Base-by-base conservation (phyloP, 2,329 filamentous ascomycete species). In the Epichloe amarillans region DNA sequence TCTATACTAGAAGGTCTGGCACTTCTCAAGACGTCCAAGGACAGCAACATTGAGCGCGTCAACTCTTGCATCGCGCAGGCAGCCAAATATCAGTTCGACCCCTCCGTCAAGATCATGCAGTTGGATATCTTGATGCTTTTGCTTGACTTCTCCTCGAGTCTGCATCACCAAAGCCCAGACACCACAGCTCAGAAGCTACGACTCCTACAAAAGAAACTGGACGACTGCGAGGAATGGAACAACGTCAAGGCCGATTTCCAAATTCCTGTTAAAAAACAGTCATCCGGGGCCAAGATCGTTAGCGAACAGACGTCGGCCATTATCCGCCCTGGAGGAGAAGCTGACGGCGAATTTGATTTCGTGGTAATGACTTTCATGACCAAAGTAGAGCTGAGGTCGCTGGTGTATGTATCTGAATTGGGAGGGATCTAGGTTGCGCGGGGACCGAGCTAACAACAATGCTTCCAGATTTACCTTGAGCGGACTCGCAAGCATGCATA, bases 41-140 rank as follows among this genome's bases (percentile, higher is more conserved):
- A 80, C 10, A 84, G 88, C 53, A 76, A 77, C 53, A 69, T 84
- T n/a, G 80, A 86, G 55, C 76, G 83, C 52, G 80, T 87, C 35
- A 84, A 88, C 58, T 74, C 77, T 43, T 86, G 85, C 49, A 77
- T 91, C 56, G 86, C 86, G n/a, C 77, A 83, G 47, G 84, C 82
- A 5, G 74, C 83, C 52, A 86, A 83, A 57, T 76, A 83, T 50
- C 86, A 91, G 61, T 70, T 86, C 11, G 78, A 86, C 39, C 72
- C 76, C 1, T 72, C 76, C n/a, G 72, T 78, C 50, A 72, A 75
- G 19, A 75, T 88, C 39, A 77, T 81, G 5, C 84, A 87, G 58
- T 73, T 89, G 15, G 76, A 81, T 50, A 72, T 82, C 2, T 64
- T 90, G 47, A 73, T 82, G 12, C 73, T 86, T 49, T 73, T 85